Conservation (phyloP, 140 eudicot genomes). For the Ambrosia hybrid region DNA sequence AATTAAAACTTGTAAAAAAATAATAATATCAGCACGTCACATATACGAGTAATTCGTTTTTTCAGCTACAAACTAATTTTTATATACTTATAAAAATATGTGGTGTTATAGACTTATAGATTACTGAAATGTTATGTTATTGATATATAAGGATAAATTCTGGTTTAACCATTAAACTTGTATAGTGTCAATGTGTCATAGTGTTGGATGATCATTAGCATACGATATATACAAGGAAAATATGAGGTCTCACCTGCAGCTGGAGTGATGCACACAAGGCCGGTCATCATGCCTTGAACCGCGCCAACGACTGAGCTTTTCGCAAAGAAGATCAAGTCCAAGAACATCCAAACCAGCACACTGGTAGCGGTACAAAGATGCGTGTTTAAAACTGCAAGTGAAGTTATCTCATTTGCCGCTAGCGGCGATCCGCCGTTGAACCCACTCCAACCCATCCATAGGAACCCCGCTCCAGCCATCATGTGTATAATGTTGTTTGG, state of each 20-base stretch:
- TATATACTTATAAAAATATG: too few species aligned
- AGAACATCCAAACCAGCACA: constrained; percentile 6
- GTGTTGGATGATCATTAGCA: too few species aligned
- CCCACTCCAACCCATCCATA: constrained; percentile 12
- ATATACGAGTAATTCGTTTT: too few species aligned
- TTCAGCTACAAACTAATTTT: too few species aligned
- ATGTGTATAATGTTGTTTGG: constrained; percentile 14
- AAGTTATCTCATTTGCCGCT: constrained; percentile 6
- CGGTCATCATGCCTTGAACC: constrained; percentile 15
- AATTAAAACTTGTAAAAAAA: too few species aligned
- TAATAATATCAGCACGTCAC: too few species aligned
- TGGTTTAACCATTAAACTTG: too few species aligned
- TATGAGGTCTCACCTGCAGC: constrained; percentile 13
- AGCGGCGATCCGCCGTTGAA: constrained; percentile 6
- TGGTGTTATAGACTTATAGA: too few species aligned
- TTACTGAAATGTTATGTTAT: too few species aligned
- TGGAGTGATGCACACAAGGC: constrained; percentile 14
- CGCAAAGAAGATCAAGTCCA: constrained; percentile 4
- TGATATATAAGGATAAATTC: too few species aligned
- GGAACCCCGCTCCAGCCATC: constrained; percentile 17
- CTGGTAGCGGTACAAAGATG: constrained; percentile 14
- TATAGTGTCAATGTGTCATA: too few species aligned
- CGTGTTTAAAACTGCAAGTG: constrained; percentile 9
- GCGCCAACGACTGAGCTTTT: constrained; percentile 11
- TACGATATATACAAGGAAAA: too few species aligned